Evolutionary conservation across 352 stramenopile genomes (phyloP), one percentile per base, ranked within the genome.

Genomic region (Phytophthora sansomeana): DNA sequence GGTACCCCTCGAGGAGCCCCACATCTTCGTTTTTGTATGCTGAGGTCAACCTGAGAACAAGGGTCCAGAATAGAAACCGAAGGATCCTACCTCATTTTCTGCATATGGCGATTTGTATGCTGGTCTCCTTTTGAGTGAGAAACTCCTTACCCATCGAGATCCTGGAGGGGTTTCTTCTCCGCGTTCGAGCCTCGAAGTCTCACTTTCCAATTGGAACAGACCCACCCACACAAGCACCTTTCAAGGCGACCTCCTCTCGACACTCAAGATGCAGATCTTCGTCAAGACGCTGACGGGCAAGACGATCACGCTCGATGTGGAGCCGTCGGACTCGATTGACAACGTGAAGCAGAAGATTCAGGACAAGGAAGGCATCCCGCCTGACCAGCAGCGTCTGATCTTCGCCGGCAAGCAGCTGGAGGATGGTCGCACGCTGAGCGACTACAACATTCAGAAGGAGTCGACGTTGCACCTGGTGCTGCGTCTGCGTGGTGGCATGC

Each of bases 141-240:
- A 41, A 39, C 48, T 29, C 41, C n/a, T n/a, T 17, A 38, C 42
- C 29, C 21, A 44, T 43, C 38, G 7, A 36, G 29, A 55, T n/a
- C 28, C 30, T 26, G 6, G 14, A 36, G 29, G 0, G 35, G 33
- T 49, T 41, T 56, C 33, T 30, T 7, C 5, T 38, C 26, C n/a
- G n/a, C n/a, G n/a, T n/a, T n/a, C n/a, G n/a, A n/a, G n/a, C 14
- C n/a, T 1, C 4, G 11, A 35, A 5, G 9, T 1, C 3, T 66
- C 69, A 77, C 60, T 77, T 56, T 42, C 38, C 19, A 64, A 57
- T 77, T 65, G 9, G 54, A 48, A 43, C 47, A 17, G 13, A n/a
- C n/a, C n/a, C n/a, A 47, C 58, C 29, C 16, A 16, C 61, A 35
- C 54, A 74, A 74, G 55, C 48, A 63, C n/a, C 11, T n/a, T 8